Base-by-base conservation (phyloP, 768 basidiomycete genomes). In the Piloderma croceum region DNA sequence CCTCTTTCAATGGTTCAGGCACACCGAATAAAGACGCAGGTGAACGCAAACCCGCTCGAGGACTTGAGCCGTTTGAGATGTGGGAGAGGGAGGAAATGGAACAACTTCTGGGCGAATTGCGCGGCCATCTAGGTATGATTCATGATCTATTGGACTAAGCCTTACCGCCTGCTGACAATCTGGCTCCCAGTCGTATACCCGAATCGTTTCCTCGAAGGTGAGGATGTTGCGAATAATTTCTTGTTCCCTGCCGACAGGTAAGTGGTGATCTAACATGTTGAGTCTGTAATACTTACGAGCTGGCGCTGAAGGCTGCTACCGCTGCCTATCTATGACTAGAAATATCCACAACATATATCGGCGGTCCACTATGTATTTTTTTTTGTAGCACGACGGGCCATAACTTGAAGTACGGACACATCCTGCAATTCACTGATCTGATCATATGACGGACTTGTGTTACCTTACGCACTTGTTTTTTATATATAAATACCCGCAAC, bases 41-140 rank as follows among this genome's bases (percentile, higher is more conserved):
- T 17, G 43, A 53, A 22, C 64, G 65, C 11, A 69, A 68, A 52
- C 58, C 65, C 11, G 45, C 69, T 1, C 69, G 68, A 46, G 71
- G 77, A 7, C 58, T 74, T 5, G 86, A 87, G 37, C 77, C 85
- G 1, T 91, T 90, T 51, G 81, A 85, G 36, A 80, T 79, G 45
- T 79, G 80, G 69, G 93, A 99, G 53, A 62, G 77, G 47, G 86
- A 86, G 29, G 87, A 89, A 58, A 96, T 97, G 91, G 93, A 96
- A 60, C 73, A 71, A 38, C 57, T 91, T 21, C 59, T 99, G 44
- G 68, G 67, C 20, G 79, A 91, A 47, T 51, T 90, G 13, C 77
- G 82, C 47, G 94, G 94, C 0, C 90, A 93, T 58, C 67, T 99
- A 21, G 92, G 93, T 91, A 54, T 29, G 27, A 51, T 77, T 49